These are phyloP conservation scores for Jaenimonas drosophilae DNA, from an alignment of 208 protist genomes.

Conservation along the genomic window DNA sequence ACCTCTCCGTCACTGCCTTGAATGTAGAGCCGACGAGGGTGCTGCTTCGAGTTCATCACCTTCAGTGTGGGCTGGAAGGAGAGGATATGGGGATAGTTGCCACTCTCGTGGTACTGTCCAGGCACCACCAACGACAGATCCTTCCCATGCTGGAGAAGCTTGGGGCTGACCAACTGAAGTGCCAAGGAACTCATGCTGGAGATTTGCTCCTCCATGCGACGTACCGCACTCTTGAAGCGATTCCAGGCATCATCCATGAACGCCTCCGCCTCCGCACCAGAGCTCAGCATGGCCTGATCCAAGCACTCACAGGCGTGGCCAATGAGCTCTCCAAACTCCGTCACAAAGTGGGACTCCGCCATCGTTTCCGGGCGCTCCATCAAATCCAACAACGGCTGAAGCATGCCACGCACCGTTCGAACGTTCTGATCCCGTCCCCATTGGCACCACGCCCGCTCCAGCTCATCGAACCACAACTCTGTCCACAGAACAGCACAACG, in stretches of 20 bases:
- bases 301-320: slow-evolving; percentile 67
- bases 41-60: slow-evolving; percentile 99
- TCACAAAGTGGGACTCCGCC: slow-evolving; percentile 93
- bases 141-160: slow-evolving; percentile 70
- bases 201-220: slow-evolving; percentile 94
- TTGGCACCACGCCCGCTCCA: slow-evolving; percentile 94
- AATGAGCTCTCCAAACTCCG: slow-evolving; percentile 66
- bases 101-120: slow-evolving; percentile 91
- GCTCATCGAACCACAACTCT: slow-evolving; percentile 91
- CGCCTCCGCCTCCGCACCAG: not conserved
- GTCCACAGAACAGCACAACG: slow-evolving; percentile 97
- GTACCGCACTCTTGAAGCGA: slow-evolving; percentile 94
- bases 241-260: slow-evolving; percentile 94
- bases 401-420: slow-evolving; percentile 83
- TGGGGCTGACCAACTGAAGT: slow-evolving; percentile 92
- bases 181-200: slow-evolving; percentile 92
- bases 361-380: slow-evolving; percentile 90
- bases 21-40: slow-evolving; percentile 96
- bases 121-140: slow-evolving; percentile 97
- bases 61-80: slow-evolving; percentile 75
- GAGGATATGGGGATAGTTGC: slow-evolving; percentile 64
- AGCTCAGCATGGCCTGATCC: slow-evolving; percentile 47
- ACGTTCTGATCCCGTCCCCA: slow-evolving; percentile 95
- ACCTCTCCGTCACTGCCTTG: slow-evolving; percentile 92
- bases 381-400: slow-evolving; percentile 94